Evolutionary conservation across 2,329 filamentous ascomycete species (phyloP).

Genomic region (Fusarium coicis): DNA sequence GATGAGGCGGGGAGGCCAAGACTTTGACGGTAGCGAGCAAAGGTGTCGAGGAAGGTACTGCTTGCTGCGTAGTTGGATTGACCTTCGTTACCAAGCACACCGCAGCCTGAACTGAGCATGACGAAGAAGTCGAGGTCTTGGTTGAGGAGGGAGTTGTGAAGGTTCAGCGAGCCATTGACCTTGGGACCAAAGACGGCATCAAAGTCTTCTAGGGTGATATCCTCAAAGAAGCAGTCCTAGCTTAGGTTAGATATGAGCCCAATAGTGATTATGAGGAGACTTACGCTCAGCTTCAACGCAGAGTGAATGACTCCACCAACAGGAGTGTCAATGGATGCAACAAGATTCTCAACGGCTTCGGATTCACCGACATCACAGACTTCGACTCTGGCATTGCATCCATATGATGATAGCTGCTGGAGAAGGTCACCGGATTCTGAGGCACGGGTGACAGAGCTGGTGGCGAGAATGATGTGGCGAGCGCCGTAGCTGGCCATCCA

Average conservation of each 20-base stretch:
- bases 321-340: slow-evolving; percentile 26
- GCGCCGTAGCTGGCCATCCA: slow-evolving; percentile 43
- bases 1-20: slow-evolving; percentile 36
- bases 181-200: slow-evolving; percentile 37
- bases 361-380: slow-evolving; percentile 35
- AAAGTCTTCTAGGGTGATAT: slow-evolving; percentile 37
- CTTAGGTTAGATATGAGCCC: too few species aligned
- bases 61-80: slow-evolving; percentile 39
- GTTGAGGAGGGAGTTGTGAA: slow-evolving; percentile 27
- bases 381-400: slow-evolving; percentile 37
- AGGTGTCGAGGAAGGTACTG: slow-evolving; percentile 40
- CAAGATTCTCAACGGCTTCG: slow-evolving; percentile 27
- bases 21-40: slow-evolving; percentile 35
- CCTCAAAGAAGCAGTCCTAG: slow-evolving; percentile 37
- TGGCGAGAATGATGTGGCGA: slow-evolving; percentile 34
- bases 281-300: slow-evolving; percentile 38
- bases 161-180: slow-evolving; percentile 38
- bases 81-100: slow-evolving; percentile 36
- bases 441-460: slow-evolving; percentile 31
- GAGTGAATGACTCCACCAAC: slow-evolving; percentile 40
- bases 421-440: slow-evolving; percentile 30
- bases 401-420: slow-evolving; percentile 37
- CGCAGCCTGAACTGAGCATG: slow-evolving; percentile 40
- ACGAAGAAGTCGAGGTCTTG: slow-evolving; percentile 40
- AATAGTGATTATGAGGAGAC: too few species aligned